Percentiles rank a stretch among this genome's conserved stretches.
Evolutionary conservation across 2,329 filamentous ascomycete genomes (phyloP).

Genomic region (Ascosphaera apis): DNA sequence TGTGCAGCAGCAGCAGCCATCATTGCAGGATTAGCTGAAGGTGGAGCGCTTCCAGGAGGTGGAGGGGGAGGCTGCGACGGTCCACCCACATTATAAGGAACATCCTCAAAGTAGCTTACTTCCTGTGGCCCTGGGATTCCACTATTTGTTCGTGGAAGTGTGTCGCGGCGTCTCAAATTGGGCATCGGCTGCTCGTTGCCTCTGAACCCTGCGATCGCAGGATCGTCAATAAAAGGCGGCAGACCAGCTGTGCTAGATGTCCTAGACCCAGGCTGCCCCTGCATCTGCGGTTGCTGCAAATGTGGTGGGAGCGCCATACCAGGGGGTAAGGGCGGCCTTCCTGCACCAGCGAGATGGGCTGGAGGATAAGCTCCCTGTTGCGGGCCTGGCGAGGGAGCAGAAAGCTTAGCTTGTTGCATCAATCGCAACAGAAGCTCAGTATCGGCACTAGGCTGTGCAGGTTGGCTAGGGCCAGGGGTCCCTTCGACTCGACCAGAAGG

Average conservation of each 20-base stretch:
- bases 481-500: slow-evolving; percentile 10
- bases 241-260: slow-evolving; percentile 4
- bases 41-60: too few species aligned
- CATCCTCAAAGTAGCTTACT: too few species aligned
- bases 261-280: too few species aligned
- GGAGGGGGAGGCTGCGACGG: too few species aligned
- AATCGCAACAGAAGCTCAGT: slow-evolving; percentile 70
- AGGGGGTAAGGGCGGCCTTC: slow-evolving; percentile 13
- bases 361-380: slow-evolving; percentile 11
- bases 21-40: slow-evolving; percentile 5
- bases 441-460: slow-evolving; percentile 33
- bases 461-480: too few species aligned
- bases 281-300: slow-evolving; percentile 5
- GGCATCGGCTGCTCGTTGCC: too few species aligned
- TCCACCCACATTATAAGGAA: too few species aligned
- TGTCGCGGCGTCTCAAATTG: too few species aligned
- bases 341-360: slow-evolving; percentile 12
- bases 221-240: slow-evolving; percentile 1
- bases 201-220: slow-evolving; percentile 3
- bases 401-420: slow-evolving; percentile 38
- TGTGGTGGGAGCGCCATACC: slow-evolving; percentile 13
- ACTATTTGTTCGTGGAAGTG: too few species aligned
- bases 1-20: slow-evolving; percentile 19
- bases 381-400: slow-evolving; percentile 8
- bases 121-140: too few species aligned